Evolutionary conservation across 2,329 filamentous ascomycete genomes (phyloP), one percentile per base, ranked within the genome.

Genomic region (Trichoderma koningii): DNA sequence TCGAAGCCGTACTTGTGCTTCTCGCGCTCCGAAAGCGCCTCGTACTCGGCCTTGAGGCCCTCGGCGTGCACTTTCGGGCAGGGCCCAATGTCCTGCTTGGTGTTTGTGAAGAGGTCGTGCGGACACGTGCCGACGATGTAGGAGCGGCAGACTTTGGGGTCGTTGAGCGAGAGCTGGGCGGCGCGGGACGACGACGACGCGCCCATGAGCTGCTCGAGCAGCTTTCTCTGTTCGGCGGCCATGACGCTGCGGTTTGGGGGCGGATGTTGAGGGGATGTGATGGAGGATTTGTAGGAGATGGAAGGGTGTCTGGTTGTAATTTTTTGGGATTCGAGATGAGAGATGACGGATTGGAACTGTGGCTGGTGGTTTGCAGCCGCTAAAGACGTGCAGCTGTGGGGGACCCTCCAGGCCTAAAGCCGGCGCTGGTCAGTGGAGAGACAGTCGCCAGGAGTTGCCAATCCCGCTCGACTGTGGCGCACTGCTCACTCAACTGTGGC

Each of bases 91-190:
- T 99, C 95, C 66, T 98, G 93, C 81, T 97, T 98, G 52, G 95
- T 99, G 80, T 99, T 99, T 70, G 94, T 99, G 85, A 99, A 99
- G 74, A 99, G 92, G 76, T 99, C 95, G 82, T 98, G 94, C 0
- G 95, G 95, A 77, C 95, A 99, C 66, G 92, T 96, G 72, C 95
- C 95, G 68, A 87, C 93, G 56, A 99, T 86, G 77, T 94, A 98
- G 19, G 93, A 97, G 63, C 92, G 91, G 82, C 95, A 99, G 72
- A 97, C 91, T 79, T 96, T 97, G 62, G 91, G 85, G 77, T 98
- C 95, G 66, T 88, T 95, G 72, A 99, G 90, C 69, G 90, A 89
- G 71, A 98, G 86, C 77, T 96, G 91, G 45, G 91, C 86, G 70
- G 88, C 87, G 80, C 89, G 91, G 55, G 89, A 89, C 66, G 86